Evolutionary conservation across 306 rosid species (phyloP).

Genomic region (Dicorynia guianensis): DNA sequence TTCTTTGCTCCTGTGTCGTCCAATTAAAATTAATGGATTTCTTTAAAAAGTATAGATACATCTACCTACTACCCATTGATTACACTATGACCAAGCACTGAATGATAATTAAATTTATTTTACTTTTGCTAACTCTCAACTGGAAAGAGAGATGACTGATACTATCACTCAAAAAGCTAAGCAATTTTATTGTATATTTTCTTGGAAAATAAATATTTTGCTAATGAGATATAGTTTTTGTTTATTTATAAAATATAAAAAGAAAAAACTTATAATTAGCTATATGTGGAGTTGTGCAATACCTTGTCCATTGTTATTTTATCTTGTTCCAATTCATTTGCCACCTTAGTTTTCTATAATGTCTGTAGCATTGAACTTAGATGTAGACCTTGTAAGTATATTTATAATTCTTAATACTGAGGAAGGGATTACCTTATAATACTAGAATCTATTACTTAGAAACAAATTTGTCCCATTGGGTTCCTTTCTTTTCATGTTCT

Average conservation of each 20-base stretch:
- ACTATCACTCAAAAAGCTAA: neutral
- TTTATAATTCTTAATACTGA: constrained; percentile 1
- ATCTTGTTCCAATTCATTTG: constrained; percentile 71
- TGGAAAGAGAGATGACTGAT: neutral
- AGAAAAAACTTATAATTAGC: neutral
- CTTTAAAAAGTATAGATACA: too few species aligned
- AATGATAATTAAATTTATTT: too few species aligned
- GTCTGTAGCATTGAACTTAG: constrained; percentile 68
- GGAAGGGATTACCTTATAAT: constrained; percentile 20
- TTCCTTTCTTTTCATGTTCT: constrained; percentile 21
- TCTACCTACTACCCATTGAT: too few species aligned
- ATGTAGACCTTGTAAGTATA: constrained; percentile 74
- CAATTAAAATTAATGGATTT: too few species aligned
- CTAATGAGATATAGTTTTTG: too few species aligned
- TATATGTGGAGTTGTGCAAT: constrained; percentile 16
- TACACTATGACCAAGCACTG: too few species aligned
- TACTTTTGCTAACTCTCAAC: too few species aligned
- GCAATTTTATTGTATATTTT: too few species aligned
- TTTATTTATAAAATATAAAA: neutral
- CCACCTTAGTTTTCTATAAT: constrained; percentile 79
- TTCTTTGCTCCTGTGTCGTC: too few species aligned
- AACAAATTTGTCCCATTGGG: neutral
- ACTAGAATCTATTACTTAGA: constrained; percentile 1
- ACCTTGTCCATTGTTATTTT: constrained; percentile 54
- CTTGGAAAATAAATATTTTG: too few species aligned